Base-by-base conservation (phyloP, 208 protist species). In the Acanthamoeba castellanii region DNA sequence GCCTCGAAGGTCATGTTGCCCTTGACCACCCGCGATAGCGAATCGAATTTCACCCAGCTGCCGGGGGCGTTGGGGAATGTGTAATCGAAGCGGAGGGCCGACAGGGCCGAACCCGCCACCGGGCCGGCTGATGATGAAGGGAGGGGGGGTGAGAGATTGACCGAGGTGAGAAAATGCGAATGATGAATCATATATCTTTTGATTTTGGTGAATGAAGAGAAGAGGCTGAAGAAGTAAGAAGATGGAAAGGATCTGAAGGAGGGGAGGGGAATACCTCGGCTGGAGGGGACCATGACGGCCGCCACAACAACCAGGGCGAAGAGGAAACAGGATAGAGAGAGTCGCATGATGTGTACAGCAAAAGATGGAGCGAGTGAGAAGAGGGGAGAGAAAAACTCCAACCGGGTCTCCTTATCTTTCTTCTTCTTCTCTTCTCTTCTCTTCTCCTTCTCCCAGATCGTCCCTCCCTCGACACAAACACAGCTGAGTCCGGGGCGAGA, bases 1-100 rank as follows among this genome's bases (percentile, higher is more conserved):
- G 78, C 78, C 45, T 87, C 78, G 20, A 87, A 87, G 45, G 78
- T 87, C 47, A 61, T 61, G 45, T 87, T 87, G 22, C 42, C 42
- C 47, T 22, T 87, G 45, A 87, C 78, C 22, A 59, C 25, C 45
- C 78, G 52, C 22, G 78, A 87, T 2, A 87, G 76, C 76, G 76
- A 57, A 57, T 85, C 76, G 34, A 85, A 34, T 11, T 34, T 50
- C 3, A 85, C 76, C 76, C 76, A 85, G 59, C 34, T 85, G 34
- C 76, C 68, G 14, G 68, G 68, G 14, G 68, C 68, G 68, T 76
- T 76, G 68, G 68, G 68, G 34, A 76, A 76, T 16, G 68, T 76
- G 68, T 76, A 76, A 20, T 76, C 68, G 68, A 76, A 76, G 27
- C 68, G 68, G 18, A 76, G 68, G 32, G 68, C 68, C 68, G 68